A percentile compares a stretch with the other conserved stretches of the same genome.
Evolutionary conservation across 1,284 basidiomycete genomes (phyloP).

Genomic region (Salmacisia buchloeana): DNA sequence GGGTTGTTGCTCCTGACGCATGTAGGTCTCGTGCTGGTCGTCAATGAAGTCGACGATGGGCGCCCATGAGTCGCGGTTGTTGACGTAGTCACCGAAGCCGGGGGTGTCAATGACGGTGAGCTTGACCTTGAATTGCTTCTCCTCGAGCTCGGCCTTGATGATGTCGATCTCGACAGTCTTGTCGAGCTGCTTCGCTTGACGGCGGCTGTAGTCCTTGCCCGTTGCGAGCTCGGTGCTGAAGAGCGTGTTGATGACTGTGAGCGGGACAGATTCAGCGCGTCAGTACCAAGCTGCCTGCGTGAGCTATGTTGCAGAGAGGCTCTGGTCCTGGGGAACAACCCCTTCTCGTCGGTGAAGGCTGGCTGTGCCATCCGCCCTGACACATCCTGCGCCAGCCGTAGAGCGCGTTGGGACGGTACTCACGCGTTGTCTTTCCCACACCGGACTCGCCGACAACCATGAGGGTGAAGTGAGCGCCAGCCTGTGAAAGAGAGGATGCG

Average conservation of each 20-base stretch:
- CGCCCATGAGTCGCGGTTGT: slow-evolving; percentile 97
- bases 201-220: slow-evolving; percentile 80
- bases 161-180: slow-evolving; percentile 79
- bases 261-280: not conserved
- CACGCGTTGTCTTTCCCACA: slow-evolving; percentile 46
- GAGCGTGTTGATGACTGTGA: slow-evolving; percentile 78
- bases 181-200: slow-evolving; percentile 94
- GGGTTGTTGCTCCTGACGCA: slow-evolving; percentile 99
- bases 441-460: slow-evolving; percentile 88
- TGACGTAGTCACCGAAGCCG: slow-evolving; percentile 96
- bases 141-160: slow-evolving; percentile 73
- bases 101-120: slow-evolving; percentile 97
- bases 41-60: slow-evolving; percentile 99
- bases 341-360: no score
- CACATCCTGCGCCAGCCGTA: not conserved
- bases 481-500: slow-evolving; percentile 43
- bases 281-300: not conserved
- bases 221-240: slow-evolving; percentile 95
- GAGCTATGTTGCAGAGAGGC: not conserved
- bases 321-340: no score
- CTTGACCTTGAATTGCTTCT: slow-evolving; percentile 99
- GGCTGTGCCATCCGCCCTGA: no score
- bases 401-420: slow-evolving; percentile 9
- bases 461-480: slow-evolving; percentile 93
- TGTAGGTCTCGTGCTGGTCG: slow-evolving; percentile 98